Percentiles rank a stretch among this genome's conserved stretches.
Conservation (phyloP, 2,329 filamentous ascomycete genomes). For the Colletotrichum abscissum region DNA sequence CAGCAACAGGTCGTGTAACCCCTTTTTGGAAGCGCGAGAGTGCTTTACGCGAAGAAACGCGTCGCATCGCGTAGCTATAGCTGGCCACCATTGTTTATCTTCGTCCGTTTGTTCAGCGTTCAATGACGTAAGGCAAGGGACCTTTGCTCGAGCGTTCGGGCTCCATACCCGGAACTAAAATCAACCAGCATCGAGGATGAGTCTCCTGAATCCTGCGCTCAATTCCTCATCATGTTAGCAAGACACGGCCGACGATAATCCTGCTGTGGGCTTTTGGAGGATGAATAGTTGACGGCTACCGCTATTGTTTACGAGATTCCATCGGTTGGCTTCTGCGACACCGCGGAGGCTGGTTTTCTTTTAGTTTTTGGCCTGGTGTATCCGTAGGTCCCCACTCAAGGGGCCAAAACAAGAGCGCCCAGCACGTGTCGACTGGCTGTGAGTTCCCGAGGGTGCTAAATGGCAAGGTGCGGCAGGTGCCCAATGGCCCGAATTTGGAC, state of each 20-base stretch:
- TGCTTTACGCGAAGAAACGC: slow-evolving; percentile 4
- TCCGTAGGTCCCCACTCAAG: background rate
- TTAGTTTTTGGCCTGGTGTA: background rate
- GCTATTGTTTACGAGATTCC: background rate
- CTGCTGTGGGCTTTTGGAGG: too few relatives aligned
- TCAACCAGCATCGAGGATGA: background rate
- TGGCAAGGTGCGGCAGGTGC: background rate
- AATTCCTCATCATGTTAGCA: background rate
- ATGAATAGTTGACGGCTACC: background rate
- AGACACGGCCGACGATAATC: background rate
- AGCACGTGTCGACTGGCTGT: background rate
- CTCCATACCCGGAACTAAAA: background rate
- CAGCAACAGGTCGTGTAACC: too few relatives aligned
- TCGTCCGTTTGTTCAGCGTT: background rate
- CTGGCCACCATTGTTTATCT: background rate
- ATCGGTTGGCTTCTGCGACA: background rate
- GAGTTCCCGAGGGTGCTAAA: background rate
- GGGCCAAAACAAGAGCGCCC: background rate
- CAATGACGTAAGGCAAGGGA: background rate
- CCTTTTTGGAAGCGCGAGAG: background rate
- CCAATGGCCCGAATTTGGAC: background rate
- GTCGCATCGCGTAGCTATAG: background rate
- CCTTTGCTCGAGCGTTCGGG: background rate
- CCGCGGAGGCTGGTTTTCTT: background rate
- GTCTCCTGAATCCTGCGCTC: background rate